Percentiles rank a stretch among this genome's conserved stretches.
Conservation (phyloP, 176 grass and related monocot genomes). For the Aegilops speltoides region DNA sequence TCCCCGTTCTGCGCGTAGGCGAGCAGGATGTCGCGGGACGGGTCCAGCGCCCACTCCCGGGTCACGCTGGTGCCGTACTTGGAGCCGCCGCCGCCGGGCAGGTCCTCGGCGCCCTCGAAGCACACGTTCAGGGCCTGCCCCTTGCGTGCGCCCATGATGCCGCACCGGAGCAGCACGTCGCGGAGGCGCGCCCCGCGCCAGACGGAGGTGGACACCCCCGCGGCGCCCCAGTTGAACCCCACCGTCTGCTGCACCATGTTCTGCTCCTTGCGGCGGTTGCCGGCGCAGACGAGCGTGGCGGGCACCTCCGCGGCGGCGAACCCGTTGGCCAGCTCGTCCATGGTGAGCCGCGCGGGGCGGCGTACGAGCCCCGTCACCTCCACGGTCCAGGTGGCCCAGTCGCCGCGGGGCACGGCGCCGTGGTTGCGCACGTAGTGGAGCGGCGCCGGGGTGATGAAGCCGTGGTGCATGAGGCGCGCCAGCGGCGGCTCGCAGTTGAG, state of each 20-base stretch:
- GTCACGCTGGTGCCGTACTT: slow-evolving; percentile 89
- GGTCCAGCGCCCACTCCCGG: slow-evolving; percentile 68
- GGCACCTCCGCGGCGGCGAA: slow-evolving; percentile 63
- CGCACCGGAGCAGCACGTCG: slow-evolving; percentile 72
- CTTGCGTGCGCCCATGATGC: slow-evolving; percentile 32
- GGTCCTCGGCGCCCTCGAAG: slow-evolving; percentile 93
- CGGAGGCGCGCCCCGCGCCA: slow-evolving; percentile 74
- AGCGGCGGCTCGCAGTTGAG: slow-evolving; percentile 91
- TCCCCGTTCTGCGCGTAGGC: slow-evolving; percentile 97
- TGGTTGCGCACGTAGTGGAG: slow-evolving; percentile 98
- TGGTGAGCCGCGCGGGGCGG: slow-evolving; percentile 45
- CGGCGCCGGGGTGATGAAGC: slow-evolving; percentile 84
- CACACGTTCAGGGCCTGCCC: slow-evolving; percentile 66
- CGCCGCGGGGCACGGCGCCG: slow-evolving; percentile 50
- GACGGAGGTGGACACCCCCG: slow-evolving; percentile 67
- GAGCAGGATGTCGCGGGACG: slow-evolving; percentile 68
- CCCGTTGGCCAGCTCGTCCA: slow-evolving; percentile 55
- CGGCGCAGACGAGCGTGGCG: slow-evolving; percentile 63
- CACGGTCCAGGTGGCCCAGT: slow-evolving; percentile 64
- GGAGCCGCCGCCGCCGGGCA: slow-evolving; percentile 72
- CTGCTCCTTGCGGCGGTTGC: slow-evolving; percentile 95
- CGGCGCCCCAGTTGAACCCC: slow-evolving; percentile 90
- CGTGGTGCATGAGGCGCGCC: slow-evolving; percentile 76
- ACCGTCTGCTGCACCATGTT: slow-evolving; percentile 85
- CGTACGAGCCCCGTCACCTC: slow-evolving; percentile 73